Conservation (phyloP, 179 eudicot genomes). For the Carnegiea gigantea region DNA sequence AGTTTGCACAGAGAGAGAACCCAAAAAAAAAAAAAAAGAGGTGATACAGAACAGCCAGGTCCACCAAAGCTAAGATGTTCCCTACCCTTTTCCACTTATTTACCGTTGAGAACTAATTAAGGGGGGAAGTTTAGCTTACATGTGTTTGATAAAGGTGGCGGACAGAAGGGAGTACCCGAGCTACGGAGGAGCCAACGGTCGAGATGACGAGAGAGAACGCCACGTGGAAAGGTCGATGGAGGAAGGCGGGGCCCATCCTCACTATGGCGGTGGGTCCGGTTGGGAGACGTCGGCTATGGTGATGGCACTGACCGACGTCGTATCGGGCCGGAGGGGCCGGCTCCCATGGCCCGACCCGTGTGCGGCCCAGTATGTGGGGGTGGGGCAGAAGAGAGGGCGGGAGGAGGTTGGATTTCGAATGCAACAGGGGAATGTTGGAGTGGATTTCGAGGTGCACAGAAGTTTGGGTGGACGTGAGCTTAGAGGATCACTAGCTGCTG, state of each 20-base stretch:
- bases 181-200: conserved; percentile 10
- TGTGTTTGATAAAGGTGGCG: conserved; percentile 41
- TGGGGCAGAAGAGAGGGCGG: conserved; percentile 32
- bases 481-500: conserved; percentile 5
- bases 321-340: conserved; percentile 1
- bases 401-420: conserved; percentile 2
- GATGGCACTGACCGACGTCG: conserved; percentile 16
- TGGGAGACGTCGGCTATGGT: conserved; percentile 22
- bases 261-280: background rate
- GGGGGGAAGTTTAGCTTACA: conserved; percentile 11
- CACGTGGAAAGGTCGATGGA: background rate
- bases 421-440: too few relatives aligned
- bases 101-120: background rate
- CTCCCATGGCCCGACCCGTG: conserved; percentile 20
- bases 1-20: too few relatives aligned
- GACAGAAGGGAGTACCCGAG: conserved; percentile 24
- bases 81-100: too few relatives aligned
- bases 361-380: conserved; percentile 18
- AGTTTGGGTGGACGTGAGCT: conserved; percentile 14
- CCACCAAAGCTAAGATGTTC: too few relatives aligned
- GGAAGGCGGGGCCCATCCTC: background rate
- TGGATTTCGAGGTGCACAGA: conserved; percentile 3
- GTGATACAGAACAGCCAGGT: too few relatives aligned
- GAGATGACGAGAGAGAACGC: background rate
- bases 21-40: too few relatives aligned